Percentiles rank a stretch among this genome's conserved stretches.
phyloP scores from a whole-genome alignment of 305 asterid species.

The Solanum hybrid region DNA sequence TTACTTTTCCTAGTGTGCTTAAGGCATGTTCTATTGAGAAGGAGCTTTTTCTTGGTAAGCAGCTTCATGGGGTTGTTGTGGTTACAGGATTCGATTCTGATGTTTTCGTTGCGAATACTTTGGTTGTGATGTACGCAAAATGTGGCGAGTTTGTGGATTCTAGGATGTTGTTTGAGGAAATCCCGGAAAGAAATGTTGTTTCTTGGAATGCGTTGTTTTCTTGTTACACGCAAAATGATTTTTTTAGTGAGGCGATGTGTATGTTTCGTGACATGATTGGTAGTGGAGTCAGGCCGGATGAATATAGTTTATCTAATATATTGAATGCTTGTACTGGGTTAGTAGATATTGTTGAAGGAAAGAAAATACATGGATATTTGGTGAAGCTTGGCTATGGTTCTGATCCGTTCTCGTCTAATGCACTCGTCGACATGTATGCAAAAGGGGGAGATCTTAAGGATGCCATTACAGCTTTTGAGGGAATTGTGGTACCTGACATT shows the following conservation, averaged over 20 bases:
- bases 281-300: slow-evolving; percentile 58
- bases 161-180: slow-evolving; percentile 63
- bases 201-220: slow-evolving; percentile 76
- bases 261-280: slow-evolving; percentile 61
- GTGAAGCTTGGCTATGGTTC: slow-evolving; percentile 63
- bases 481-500: slow-evolving; percentile 49
- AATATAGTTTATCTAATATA: slow-evolving; percentile 40
- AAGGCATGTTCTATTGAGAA: slow-evolving; percentile 44
- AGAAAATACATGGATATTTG: slow-evolving; percentile 59
- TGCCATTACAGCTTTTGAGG: slow-evolving; percentile 39
- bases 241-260: slow-evolving; percentile 45
- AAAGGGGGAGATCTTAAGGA: slow-evolving; percentile 56
- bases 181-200: slow-evolving; percentile 63
- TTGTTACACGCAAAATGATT: slow-evolving; percentile 50
- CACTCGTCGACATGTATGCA: slow-evolving; percentile 85
- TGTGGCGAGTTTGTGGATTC: slow-evolving; percentile 47
- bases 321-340: slow-evolving; percentile 70
- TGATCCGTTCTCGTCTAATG: slow-evolving; percentile 74
- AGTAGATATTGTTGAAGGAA: slow-evolving; percentile 50
- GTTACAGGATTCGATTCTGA: slow-evolving; percentile 60
- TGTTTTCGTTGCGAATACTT: slow-evolving; percentile 65
- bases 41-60: slow-evolving; percentile 13
- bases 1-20: slow-evolving; percentile 52
- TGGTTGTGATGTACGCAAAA: slow-evolving; percentile 69
- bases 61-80: slow-evolving; percentile 59